Conservation (phyloP, 768 basidiomycete species). For the Nidularia pulvinata region DNA sequence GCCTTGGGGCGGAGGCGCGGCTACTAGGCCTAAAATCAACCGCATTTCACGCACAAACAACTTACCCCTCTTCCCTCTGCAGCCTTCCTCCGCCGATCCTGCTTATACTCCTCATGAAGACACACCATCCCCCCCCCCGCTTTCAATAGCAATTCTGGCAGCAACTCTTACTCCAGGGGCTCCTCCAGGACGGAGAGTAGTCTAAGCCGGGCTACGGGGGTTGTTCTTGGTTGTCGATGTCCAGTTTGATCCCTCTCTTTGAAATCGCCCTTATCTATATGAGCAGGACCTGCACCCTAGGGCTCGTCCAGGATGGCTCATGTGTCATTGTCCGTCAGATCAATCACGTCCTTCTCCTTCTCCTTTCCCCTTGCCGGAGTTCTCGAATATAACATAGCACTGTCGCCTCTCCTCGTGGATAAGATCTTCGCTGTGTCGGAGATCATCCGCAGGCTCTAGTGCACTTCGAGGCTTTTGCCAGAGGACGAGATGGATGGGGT, state of each 20-base stretch:
- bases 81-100: too few species aligned
- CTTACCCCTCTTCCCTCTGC: slow-evolving; percentile 19
- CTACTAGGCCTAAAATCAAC: too few species aligned
- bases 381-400: slow-evolving; percentile 58
- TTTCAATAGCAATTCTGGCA: slow-evolving; percentile 87
- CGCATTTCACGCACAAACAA: too few species aligned
- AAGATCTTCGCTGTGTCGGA: slow-evolving; percentile 91
- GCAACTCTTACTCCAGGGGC: slow-evolving; percentile 88
- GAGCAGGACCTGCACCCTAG: slow-evolving; percentile 27
- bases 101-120: slow-evolving; percentile 41
- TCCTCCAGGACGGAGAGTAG: slow-evolving; percentile 92
- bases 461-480: slow-evolving; percentile 57
- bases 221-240: slow-evolving; percentile 21
- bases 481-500: slow-evolving; percentile 44
- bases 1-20: too few species aligned
- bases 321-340: slow-evolving; percentile 64
- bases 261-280: slow-evolving; percentile 6
- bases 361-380: slow-evolving; percentile 16
- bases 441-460: slow-evolving; percentile 88
- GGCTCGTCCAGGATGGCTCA: slow-evolving; percentile 75
- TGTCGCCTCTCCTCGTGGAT: slow-evolving; percentile 72
- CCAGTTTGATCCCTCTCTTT: slow-evolving; percentile 5
- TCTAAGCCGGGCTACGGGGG: slow-evolving; percentile 72
- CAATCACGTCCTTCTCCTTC: slow-evolving; percentile 26
- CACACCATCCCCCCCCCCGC: slow-evolving; percentile 88